Base-by-base conservation (phyloP, 2,329 filamentous ascomycete genomes). In the Colletotrichum sp. region DNA sequence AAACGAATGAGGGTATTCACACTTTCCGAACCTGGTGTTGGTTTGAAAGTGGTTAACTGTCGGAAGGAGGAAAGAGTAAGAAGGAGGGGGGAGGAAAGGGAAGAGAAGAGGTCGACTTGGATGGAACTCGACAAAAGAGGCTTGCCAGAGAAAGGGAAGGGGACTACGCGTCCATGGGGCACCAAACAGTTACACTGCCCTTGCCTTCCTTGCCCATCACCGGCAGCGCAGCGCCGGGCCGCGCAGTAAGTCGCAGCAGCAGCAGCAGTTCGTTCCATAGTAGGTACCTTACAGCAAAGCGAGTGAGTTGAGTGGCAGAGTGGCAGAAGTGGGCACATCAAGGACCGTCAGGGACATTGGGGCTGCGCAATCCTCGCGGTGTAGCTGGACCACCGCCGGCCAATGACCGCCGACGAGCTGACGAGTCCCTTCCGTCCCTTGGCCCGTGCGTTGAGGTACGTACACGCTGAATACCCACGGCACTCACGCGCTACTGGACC, bases 331-430 rank as follows among this genome's bases (percentile, higher is more conserved):
- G 69, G 69, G 69, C 69, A 36, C 60, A 64, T 64, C 34, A 44
- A 66, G 36, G 63, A 49, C 36, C 36, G 24, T 49, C 63, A 68
- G 64, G 71, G 52, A 63, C 70, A 69, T 52, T 52, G 60, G 68
- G 62, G 72, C 52, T 75, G 68, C 72, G 72, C 72, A 75, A 75
- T 72, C 72, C 44, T 70, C 66, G n/a, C 24, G 32, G 44, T 44
- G 44, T 36, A 39, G 34, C 26, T 39, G 34, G 57, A 24, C 62
- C 72, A 36, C 34, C 16, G 8, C 13, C 21, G 67, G 70, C 80
- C 83, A 85, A 85, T 84, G 77, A 81, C 66, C 52, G 55, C 39
- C 66, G 68, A 76, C 60, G 62, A 82, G 83, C 82, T 85, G 81
- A 85, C 83, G 83, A 85, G 82, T 82, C 81, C 80, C 77, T 76